phyloP scores from a whole-genome alignment of 257 asterid species.

The Capsicum rhomboideum region DNA sequence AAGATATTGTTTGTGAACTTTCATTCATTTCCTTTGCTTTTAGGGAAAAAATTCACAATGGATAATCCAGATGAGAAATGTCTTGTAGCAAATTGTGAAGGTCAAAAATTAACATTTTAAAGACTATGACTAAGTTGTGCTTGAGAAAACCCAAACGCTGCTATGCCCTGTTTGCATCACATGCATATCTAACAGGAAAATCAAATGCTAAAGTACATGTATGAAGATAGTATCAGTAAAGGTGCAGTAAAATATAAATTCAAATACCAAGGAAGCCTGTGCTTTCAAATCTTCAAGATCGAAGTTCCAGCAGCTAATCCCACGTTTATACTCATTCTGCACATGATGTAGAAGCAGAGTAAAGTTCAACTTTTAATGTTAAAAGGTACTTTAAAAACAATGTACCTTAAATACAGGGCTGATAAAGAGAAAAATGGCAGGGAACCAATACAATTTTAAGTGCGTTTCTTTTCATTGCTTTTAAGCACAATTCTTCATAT shows the following conservation, averaged over 20 bases:
- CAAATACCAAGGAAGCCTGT: conserved; percentile 70
- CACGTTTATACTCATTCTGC: conserved; percentile 78
- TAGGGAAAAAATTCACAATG: background rate
- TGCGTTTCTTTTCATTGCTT: background rate
- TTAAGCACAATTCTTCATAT: background rate
- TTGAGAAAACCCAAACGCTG: background rate
- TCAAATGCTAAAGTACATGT: background rate
- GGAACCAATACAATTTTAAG: background rate
- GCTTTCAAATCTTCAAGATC: conserved; percentile 78
- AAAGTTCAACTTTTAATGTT: background rate
- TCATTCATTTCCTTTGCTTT: background rate
- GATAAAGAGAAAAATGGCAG: background rate
- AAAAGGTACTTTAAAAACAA: background rate
- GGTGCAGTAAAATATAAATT: background rate
- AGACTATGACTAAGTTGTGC: background rate
- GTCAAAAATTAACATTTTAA: background rate
- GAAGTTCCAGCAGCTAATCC: conserved; percentile 76
- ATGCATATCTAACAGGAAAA: background rate
- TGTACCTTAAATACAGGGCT: background rate
- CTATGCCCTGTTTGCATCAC: background rate
- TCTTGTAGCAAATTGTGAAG: background rate
- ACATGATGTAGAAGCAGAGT: conserved; percentile 6
- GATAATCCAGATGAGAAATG: background rate
- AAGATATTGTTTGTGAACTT: background rate
- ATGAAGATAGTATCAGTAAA: background rate